A percentile compares a stretch with the other conserved stretches of the same genome.
These are phyloP conservation scores for Hypoxylon sp. DNA, from an alignment of 2,329 filamentous ascomycete genomes.

Conservation along the genomic window DNA sequence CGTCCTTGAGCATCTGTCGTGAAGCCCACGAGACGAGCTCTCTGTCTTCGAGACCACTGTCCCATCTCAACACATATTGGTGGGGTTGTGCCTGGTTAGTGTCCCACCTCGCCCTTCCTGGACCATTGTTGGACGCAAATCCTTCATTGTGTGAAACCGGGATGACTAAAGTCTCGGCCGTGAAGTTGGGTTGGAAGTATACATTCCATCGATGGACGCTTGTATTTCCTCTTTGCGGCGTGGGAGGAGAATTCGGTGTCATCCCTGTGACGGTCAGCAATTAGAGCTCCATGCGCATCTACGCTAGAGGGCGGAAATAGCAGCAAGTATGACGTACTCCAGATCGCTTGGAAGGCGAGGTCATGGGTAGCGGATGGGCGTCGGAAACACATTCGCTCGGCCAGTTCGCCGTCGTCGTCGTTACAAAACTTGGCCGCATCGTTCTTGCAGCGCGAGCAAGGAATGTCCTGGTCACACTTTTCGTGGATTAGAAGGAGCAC, in stretches of 20 bases:
- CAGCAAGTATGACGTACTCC: conserved; percentile 36
- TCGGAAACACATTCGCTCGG: conserved; percentile 48
- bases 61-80: conserved; percentile 33
- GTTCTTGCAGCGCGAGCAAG: conserved; percentile 48
- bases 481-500: conserved; percentile 30
- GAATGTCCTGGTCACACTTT: conserved; percentile 55
- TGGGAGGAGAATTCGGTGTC: conserved; percentile 11
- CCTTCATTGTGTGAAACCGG: conserved; percentile 36
- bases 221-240: conserved; percentile 24
- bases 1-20: conserved; percentile 41
- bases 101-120: conserved; percentile 24
- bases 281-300: conserved; percentile 5
- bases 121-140: conserved; percentile 16
- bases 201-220: conserved; percentile 30
- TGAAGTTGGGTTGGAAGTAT: conserved; percentile 34
- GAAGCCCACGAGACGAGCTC: conserved; percentile 44
- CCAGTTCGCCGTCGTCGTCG: conserved; percentile 40
- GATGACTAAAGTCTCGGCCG: conserved; percentile 31
- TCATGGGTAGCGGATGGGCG: conserved; percentile 31
- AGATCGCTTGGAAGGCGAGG: conserved; percentile 44
- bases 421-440: conserved; percentile 43
- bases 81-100: conserved; percentile 17
- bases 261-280: conserved; percentile 31
- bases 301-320: conserved; percentile 4
- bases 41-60: conserved; percentile 27